phyloP scores from a whole-genome alignment of 2,329 filamentous ascomycete species.

The Parastagonospora nodorum region DNA sequence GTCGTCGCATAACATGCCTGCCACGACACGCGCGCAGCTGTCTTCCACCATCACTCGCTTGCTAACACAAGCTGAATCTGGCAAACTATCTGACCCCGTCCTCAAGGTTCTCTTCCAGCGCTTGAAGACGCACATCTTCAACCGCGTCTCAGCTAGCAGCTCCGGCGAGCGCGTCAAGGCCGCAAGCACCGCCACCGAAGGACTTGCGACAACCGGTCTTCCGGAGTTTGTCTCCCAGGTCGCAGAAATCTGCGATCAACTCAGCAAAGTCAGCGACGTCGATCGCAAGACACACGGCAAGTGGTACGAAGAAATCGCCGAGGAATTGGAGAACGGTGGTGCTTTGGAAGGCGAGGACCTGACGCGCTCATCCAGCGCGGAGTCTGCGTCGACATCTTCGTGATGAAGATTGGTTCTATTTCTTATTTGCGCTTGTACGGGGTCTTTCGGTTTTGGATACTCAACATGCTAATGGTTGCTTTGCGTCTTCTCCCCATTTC shows the following conservation, averaged over 20 bases:
- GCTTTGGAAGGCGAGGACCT: slow-evolving; percentile 36
- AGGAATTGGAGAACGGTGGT: slow-evolving; percentile 53
- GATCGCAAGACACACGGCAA: slow-evolving; percentile 70
- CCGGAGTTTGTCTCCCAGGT: slow-evolving; percentile 75
- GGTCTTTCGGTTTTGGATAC: neutral
- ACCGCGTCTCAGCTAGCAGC: slow-evolving; percentile 67
- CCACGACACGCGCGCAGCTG: slow-evolving; percentile 52
- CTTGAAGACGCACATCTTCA: slow-evolving; percentile 68
- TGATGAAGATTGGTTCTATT: neutral
- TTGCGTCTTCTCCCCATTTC: neutral
- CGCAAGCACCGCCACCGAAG: slow-evolving; percentile 71
- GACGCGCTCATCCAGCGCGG: slow-evolving; percentile 28
- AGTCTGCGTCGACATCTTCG: slow-evolving; percentile 14
- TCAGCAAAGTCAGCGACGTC: slow-evolving; percentile 68
- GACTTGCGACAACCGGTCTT: slow-evolving; percentile 70
- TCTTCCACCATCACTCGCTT: slow-evolving; percentile 53
- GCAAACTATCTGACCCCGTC: slow-evolving; percentile 63
- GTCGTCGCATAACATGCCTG: slow-evolving; percentile 56
- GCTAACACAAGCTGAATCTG: slow-evolving; percentile 58
- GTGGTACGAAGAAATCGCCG: slow-evolving; percentile 73
- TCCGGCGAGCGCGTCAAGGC: slow-evolving; percentile 73
- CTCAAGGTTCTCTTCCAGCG: slow-evolving; percentile 71
- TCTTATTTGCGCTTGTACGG: neutral
- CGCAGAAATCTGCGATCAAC: slow-evolving; percentile 69
- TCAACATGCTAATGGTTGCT: neutral